Evolutionary conservation across 2,329 filamentous ascomycete genomes (phyloP).

Genomic region (Penicillium occitanis): DNA sequence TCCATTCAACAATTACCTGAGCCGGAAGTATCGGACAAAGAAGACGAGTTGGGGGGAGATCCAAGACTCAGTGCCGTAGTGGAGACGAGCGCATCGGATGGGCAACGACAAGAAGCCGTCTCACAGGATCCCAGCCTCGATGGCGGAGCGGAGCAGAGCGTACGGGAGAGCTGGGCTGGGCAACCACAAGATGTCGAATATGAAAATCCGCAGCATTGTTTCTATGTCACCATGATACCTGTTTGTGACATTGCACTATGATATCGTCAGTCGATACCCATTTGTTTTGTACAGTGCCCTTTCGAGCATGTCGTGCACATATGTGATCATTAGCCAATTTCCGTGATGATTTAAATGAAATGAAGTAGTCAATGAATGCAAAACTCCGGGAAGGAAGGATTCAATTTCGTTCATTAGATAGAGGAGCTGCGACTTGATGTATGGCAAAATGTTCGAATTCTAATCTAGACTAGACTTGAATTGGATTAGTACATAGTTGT

Average conservation of each 20-base stretch:
- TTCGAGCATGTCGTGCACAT: background rate
- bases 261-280: background rate
- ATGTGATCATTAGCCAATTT: background rate
- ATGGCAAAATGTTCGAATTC: background rate
- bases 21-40: background rate
- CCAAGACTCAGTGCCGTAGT: background rate
- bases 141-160: background rate
- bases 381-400: background rate
- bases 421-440: background rate
- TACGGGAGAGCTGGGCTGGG: background rate
- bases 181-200: background rate
- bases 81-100: background rate
- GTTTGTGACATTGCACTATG: background rate
- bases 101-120: background rate
- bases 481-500: background rate
- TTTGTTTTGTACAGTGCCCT: background rate
- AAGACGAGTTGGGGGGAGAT: background rate
- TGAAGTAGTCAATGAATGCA: background rate
- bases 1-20: background rate
- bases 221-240: constrained; percentile 6
- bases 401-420: background rate
- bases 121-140: background rate
- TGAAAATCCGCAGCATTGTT: background rate
- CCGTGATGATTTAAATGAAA: background rate
- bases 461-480: background rate